phyloP scores from a whole-genome alignment of 1,139 yeast genomes.

The Protomyces arabidopsidicola region DNA sequence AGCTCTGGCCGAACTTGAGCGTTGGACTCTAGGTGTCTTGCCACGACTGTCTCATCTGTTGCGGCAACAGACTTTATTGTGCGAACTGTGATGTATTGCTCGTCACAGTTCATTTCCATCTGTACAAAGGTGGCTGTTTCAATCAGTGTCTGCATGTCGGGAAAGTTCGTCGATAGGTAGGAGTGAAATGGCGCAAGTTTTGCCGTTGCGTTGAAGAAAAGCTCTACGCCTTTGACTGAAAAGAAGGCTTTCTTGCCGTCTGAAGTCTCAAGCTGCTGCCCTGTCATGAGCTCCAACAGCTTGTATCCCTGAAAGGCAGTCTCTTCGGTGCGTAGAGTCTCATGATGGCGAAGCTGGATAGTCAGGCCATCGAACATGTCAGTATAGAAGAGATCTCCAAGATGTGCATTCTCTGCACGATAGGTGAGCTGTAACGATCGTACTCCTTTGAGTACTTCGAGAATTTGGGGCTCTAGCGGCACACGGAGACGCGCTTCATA shows the following conservation, averaged over 20 bases:
- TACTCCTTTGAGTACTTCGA: not conserved
- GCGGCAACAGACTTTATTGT: not conserved
- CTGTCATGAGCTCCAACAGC: not conserved
- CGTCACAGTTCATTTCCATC: not conserved
- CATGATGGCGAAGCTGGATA: not conserved
- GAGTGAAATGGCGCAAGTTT: not conserved
- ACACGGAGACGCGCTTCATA: not conserved
- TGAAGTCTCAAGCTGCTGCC: not conserved
- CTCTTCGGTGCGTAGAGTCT: not conserved
- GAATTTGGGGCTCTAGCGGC: not conserved
- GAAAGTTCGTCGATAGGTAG: not conserved
- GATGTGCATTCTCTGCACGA: not conserved
- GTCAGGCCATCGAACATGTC: constrained; percentile 11
- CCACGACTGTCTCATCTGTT: too few species aligned
- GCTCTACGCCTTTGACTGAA: not conserved
- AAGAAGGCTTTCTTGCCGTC: not conserved
- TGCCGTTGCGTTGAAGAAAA: not conserved
- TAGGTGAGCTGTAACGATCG: not conserved
- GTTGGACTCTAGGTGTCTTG: not conserved
- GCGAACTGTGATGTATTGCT: not conserved
- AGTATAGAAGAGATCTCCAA: constrained; percentile 11
- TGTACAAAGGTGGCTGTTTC: not conserved
- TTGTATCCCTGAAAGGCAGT: not conserved
- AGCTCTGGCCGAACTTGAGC: not conserved
- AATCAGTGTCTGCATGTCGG: not conserved